Evolutionary conservation across 1,284 basidiomycete species (phyloP).

Genomic region (Amylostereum chailletii): DNA sequence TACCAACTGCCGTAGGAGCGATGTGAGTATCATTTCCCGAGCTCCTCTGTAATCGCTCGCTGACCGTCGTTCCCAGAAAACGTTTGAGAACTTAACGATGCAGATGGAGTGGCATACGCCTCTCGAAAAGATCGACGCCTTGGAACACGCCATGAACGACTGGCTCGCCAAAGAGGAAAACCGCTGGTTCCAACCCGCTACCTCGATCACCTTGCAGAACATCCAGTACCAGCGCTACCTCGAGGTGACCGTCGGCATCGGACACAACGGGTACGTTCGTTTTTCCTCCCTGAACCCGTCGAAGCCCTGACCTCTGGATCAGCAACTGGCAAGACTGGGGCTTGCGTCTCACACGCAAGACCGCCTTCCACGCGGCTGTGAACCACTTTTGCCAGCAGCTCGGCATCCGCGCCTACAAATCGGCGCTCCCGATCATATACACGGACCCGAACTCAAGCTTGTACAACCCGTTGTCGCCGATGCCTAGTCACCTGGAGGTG

Average conservation of each 20-base stretch:
- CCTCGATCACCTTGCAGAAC: constrained; percentile 49
- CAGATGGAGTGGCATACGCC: constrained; percentile 71
- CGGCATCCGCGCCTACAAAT: constrained; percentile 50
- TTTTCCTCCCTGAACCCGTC: not conserved
- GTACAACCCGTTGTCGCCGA: constrained; percentile 17
- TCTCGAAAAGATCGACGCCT: constrained; percentile 55
- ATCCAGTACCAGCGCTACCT: constrained; percentile 57
- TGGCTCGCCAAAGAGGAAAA: constrained; percentile 73
- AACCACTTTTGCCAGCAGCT: constrained; percentile 63
- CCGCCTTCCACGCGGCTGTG: constrained; percentile 69
- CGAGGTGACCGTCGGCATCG: constrained; percentile 58
- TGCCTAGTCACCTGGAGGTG: constrained; percentile 1
- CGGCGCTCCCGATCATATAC: constrained; percentile 50
- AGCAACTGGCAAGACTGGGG: constrained; percentile 47
- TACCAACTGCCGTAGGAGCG: constrained; percentile 64
- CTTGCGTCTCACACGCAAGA: constrained; percentile 46
- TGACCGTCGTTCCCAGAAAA: constrained; percentile 37
- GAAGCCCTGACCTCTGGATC: not conserved
- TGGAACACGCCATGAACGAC: constrained; percentile 56
- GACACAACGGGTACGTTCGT: constrained; percentile 56
- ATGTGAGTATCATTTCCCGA: constrained; percentile 25
- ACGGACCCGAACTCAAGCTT: constrained; percentile 29
- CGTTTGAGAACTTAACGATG: constrained; percentile 55
- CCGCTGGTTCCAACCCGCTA: constrained; percentile 63
- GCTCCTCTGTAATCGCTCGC: not conserved